Percentiles rank a stretch among this genome's conserved stretches.
Evolutionary conservation across 352 stramenopile genomes (phyloP).

Genomic region (Phytophthora brassicae): DNA sequence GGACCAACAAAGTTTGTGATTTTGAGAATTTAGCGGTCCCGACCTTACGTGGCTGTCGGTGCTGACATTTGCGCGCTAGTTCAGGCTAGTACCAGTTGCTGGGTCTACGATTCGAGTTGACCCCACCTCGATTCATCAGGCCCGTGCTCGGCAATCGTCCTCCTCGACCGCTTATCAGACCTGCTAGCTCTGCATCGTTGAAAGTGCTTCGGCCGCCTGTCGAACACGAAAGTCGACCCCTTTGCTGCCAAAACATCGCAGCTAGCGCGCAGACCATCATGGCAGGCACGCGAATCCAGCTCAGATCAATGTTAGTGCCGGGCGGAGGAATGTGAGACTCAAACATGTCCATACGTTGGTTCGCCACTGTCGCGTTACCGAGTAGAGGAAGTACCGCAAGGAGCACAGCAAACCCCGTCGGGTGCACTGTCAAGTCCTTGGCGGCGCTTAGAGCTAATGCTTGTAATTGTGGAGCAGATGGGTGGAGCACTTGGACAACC

Average conservation of each 20-base stretch:
- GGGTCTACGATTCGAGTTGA: constrained; percentile 7
- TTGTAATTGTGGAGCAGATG: background rate
- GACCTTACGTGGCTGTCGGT: too few relatives aligned
- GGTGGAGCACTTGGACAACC: background rate
- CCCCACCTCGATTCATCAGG: constrained; percentile 6
- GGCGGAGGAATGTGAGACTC: constrained; percentile 25
- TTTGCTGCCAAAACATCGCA: constrained; percentile 41
- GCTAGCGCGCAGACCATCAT: constrained; percentile 38
- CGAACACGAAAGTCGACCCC: constrained; percentile 3
- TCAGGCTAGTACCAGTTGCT: constrained; percentile 15
- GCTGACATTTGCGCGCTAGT: too few relatives aligned
- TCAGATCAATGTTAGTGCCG: constrained; percentile 26
- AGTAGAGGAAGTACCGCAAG: background rate
- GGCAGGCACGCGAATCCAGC: constrained; percentile 34
- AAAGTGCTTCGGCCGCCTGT: constrained; percentile 9
- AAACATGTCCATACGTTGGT: constrained; percentile 18
- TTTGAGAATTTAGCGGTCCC: too few relatives aligned
- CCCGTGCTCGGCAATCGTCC: constrained; percentile 5
- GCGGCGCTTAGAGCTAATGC: constrained; percentile 11
- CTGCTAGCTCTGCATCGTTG: constrained; percentile 21
- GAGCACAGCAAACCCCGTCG: constrained; percentile 19
- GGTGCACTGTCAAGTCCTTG: constrained; percentile 22
- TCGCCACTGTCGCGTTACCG: background rate
- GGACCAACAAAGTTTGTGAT: too few relatives aligned
- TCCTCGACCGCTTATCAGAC: constrained; percentile 12